Conservation (phyloP, 495 filamentous ascomycete species). For the Antarctomyces pellizariae region DNA sequence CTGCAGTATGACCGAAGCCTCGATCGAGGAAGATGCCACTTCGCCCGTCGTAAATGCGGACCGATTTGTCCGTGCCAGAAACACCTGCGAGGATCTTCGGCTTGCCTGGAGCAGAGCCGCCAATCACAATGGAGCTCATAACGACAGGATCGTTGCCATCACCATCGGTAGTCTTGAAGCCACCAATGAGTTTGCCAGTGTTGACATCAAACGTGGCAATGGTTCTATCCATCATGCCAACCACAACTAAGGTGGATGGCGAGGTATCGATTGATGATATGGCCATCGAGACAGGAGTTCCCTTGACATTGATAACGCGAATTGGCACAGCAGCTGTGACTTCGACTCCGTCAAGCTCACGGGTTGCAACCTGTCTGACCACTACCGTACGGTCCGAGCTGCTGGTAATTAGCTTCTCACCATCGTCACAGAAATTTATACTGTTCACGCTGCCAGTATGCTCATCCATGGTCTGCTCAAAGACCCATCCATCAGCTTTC, state of each 20-base stretch:
- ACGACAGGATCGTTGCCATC: conserved; percentile 61
- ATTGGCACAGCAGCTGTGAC: conserved; percentile 52
- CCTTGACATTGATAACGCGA: conserved; percentile 55
- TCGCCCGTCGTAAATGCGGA: conserved; percentile 65
- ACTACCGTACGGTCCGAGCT: conserved; percentile 74
- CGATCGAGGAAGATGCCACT: conserved; percentile 54
- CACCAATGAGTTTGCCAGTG: conserved; percentile 41
- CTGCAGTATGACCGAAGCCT: conserved; percentile 87
- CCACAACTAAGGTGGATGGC: conserved; percentile 28
- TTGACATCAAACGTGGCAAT: conserved; percentile 52
- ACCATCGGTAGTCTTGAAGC: conserved; percentile 62
- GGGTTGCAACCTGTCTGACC: conserved; percentile 50
- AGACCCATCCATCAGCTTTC: conserved; percentile 23
- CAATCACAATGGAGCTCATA: conserved; percentile 47
- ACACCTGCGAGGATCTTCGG: conserved; percentile 47
- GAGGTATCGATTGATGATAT: conserved; percentile 31
- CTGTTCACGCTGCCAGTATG: conserved; percentile 47
- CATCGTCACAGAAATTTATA: conserved; percentile 36
- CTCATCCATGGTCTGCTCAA: conserved; percentile 58
- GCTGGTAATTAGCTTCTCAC: conserved; percentile 54
- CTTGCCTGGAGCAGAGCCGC: conserved; percentile 14
- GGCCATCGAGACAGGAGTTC: conserved; percentile 68
- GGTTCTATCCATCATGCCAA: conserved; percentile 67
- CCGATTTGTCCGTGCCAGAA: conserved; percentile 84
- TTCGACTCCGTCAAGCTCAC: conserved; percentile 37